phyloP scores from a whole-genome alignment of 2,329 filamentous ascomycete species.

The Penicillium sp. region DNA sequence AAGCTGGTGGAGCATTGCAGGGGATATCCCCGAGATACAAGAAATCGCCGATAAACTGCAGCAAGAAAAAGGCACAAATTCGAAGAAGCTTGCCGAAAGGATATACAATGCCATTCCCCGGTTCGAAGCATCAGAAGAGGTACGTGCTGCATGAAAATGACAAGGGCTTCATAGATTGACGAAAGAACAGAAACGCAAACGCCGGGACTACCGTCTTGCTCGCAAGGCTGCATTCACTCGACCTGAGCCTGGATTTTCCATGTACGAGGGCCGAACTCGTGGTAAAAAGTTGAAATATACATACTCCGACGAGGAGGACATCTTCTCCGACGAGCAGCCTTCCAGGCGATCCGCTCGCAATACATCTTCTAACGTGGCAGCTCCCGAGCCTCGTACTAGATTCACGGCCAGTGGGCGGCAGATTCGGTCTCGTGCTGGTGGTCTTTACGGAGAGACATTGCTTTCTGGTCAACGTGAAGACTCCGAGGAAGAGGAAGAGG shows the following conservation, averaged over 20 bases:
- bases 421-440: slow-evolving; percentile 58
- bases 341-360: slow-evolving; percentile 67
- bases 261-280: slow-evolving; percentile 93
- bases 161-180: neutral
- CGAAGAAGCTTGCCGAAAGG: slow-evolving; percentile 73
- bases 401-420: slow-evolving; percentile 86
- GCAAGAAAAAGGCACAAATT: slow-evolving; percentile 77
- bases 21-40: slow-evolving; percentile 82
- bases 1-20: slow-evolving; percentile 92
- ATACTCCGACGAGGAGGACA: slow-evolving; percentile 84
- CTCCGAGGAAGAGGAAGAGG: slow-evolving; percentile 48
- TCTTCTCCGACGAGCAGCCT: slow-evolving; percentile 61
- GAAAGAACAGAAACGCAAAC: slow-evolving; percentile 73
- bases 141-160: slow-evolving; percentile 42
- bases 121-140: slow-evolving; percentile 91
- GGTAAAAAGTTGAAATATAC: slow-evolving; percentile 97
- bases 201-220: slow-evolving; percentile 84
- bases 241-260: slow-evolving; percentile 83
- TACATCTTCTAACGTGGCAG: slow-evolving; percentile 67
- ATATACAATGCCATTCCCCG: slow-evolving; percentile 79
- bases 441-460: slow-evolving; percentile 56
- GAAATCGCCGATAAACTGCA: slow-evolving; percentile 73
- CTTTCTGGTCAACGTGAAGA: slow-evolving; percentile 55
- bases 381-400: slow-evolving; percentile 62
- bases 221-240: slow-evolving; percentile 85